phyloP scores from a whole-genome alignment of 164 flowering plant genomes.

The Paratinospora sagittata region DNA sequence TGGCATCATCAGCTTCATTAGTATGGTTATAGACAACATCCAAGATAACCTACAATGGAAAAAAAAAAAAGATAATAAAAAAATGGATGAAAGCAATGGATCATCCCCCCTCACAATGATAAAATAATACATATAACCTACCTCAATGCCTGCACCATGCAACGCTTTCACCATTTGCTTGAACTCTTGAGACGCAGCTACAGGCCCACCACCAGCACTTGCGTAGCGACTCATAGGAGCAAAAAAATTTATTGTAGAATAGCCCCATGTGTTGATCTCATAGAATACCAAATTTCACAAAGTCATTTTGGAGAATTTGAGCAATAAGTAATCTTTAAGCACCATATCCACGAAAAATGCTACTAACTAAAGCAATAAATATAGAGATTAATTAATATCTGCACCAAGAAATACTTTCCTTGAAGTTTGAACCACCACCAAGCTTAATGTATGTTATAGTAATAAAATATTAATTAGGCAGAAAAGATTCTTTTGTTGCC shows the following conservation, averaged over 20 bases:
- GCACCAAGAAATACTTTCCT: background rate
- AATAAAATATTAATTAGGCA: background rate
- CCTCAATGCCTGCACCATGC: constrained; percentile 95
- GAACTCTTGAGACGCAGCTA: constrained; percentile 70
- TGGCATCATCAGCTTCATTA: constrained; percentile 82
- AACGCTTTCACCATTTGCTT: constrained; percentile 95
- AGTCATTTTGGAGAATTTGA: background rate
- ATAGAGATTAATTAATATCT: background rate
- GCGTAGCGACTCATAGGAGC: constrained; percentile 99
- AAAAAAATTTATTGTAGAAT: constrained; percentile 94
- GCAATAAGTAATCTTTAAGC: background rate
- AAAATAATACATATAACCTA: constrained; percentile 13
- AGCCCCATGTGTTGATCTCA: constrained; percentile 98
- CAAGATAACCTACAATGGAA: constrained; percentile 72
- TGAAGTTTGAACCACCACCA: background rate
- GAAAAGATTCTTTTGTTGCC: background rate
- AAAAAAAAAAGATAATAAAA: background rate
- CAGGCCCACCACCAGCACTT: constrained; percentile 81
- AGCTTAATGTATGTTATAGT: background rate
- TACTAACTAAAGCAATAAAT: background rate
- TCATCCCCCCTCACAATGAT: no score
- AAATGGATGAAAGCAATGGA: background rate
- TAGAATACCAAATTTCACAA: background rate
- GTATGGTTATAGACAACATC: constrained; percentile 99
- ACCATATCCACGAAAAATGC: background rate